Evolutionary conservation across 352 stramenopile species (phyloP).

Genomic region (Phytophthora uliginosa): DNA sequence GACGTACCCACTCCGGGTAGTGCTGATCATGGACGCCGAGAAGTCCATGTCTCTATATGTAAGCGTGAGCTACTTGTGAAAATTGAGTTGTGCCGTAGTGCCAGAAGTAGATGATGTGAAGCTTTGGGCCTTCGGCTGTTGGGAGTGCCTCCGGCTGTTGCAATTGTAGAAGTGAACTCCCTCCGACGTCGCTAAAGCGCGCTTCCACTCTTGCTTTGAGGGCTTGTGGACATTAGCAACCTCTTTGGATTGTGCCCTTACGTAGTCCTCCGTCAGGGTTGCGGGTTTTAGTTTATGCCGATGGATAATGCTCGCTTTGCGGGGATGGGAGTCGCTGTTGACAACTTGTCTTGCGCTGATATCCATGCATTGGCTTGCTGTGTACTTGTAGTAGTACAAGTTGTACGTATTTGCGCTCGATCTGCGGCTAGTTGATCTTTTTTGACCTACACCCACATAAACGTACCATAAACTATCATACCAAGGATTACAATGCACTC

Average conservation of each 20-base stretch:
- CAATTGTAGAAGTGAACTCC: conserved; percentile 21
- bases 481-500: too few relatives aligned
- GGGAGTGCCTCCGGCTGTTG: conserved; percentile 1
- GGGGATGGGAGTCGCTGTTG: conserved; percentile 9
- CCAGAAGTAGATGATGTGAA: background rate
- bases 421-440: too few relatives aligned
- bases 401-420: too few relatives aligned
- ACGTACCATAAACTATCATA: too few relatives aligned
- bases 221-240: background rate
- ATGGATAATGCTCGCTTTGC: conserved; percentile 22
- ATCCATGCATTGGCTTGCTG: background rate
- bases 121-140: background rate
- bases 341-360: background rate
- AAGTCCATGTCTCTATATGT: conserved; percentile 32
- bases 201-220: background rate
- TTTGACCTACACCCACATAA: too few relatives aligned
- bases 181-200: background rate
- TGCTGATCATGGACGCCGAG: conserved; percentile 33
- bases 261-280: background rate
- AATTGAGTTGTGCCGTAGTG: conserved; percentile 7
- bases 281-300: conserved; percentile 8
- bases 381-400: too few relatives aligned
- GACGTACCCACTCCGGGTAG: conserved; percentile 25
- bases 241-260: background rate
- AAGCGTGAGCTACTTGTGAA: background rate